Evolutionary conservation across 106 monocot species (phyloP), one percentile per base, ranked within the genome.

Genomic region (Acanthochlamys bracteata): DNA sequence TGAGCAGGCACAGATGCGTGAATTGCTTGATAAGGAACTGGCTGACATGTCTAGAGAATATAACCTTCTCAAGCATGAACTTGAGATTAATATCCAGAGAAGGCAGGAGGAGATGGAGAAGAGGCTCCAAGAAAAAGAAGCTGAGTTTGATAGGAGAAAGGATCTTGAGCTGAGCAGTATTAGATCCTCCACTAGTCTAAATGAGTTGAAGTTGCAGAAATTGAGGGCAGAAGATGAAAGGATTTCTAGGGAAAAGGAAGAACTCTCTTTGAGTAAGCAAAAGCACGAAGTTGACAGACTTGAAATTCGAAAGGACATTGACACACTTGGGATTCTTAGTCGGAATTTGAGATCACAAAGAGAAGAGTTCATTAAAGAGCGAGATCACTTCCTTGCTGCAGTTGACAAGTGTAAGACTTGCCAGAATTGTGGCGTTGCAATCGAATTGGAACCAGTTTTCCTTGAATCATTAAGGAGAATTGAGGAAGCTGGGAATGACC

Each of bases 221-320:
- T 63, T 91, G 26, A 71, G 77, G 68, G 25, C 60, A 51, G 84
- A 98, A 47, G 71, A 85, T 58, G 79, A 73, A 20, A 72, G 63
- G 47, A 54, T 91, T 20, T 71, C 78, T 25, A 91, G 66, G 67
- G 96, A 88, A 63, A 83, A 73, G 54, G 68, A 85, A 55, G 79
- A 76, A 20, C 69, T 85, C 64, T 25, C 51, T 10, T 42, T 53
- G 10, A 68, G 78, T 17, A 80, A 68, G 41, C 67, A 72, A 51
- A 98, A 73, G 66, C 76, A 91, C n/a, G 78, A 91, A 60, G 59
- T 53, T 57, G 91, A 88, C n/a, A 77, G 78, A 65, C 14, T 41
- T 51, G 96, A 98, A 57, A 88, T 98, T 68, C 82, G 77, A 47
- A 88, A 72, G 47, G 96, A 98, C 51, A 85, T 98, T 60, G 88